phyloP scores from a whole-genome alignment of 768 basidiomycete species.

The Termitomyces sp. region DNA sequence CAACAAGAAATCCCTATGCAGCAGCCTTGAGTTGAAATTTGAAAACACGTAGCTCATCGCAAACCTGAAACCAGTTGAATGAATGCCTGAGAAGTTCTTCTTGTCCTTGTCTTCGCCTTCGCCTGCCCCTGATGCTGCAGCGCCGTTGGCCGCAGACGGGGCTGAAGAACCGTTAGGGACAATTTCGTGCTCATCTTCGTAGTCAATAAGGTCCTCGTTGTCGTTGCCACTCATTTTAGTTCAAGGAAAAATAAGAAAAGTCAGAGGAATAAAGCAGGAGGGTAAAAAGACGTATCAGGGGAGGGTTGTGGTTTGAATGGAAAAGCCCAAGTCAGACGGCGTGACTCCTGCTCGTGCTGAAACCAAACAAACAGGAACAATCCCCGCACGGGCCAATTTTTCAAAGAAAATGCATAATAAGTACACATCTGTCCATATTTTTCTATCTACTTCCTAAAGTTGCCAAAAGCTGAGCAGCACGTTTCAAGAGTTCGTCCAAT shows the following conservation, averaged over 20 bases:
- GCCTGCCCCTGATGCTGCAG: slow-evolving; percentile 42
- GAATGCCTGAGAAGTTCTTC: slow-evolving; percentile 99
- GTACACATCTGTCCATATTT: background rate
- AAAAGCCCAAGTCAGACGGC: slow-evolving; percentile 20
- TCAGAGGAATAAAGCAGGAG: background rate
- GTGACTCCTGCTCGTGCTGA: slow-evolving; percentile 23
- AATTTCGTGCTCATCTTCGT: slow-evolving; percentile 88
- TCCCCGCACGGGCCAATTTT: slow-evolving; percentile 35
- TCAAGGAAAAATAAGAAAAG: slow-evolving; percentile 23
- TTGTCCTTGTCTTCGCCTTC: slow-evolving; percentile 77
- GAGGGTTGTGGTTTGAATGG: slow-evolving; percentile 22
- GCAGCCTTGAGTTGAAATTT: slow-evolving; percentile 15
- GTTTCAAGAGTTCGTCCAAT: slow-evolving; percentile 18
- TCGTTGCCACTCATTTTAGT: slow-evolving; percentile 74
- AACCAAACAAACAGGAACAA: slow-evolving; percentile 24
- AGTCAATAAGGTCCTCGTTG: slow-evolving; percentile 92
- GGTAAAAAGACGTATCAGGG: slow-evolving; percentile 14
- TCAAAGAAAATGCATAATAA: background rate
- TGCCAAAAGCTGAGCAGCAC: slow-evolving; percentile 4
- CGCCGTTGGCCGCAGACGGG: slow-evolving; percentile 45
- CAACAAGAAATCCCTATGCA: slow-evolving; percentile 88
- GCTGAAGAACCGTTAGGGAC: slow-evolving; percentile 55
- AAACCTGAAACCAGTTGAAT: slow-evolving; percentile 99
- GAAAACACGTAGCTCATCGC: slow-evolving; percentile 19
- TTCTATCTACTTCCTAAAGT: background rate